phyloP scores from a whole-genome alignment of 2,329 filamentous ascomycete genomes.

The Colletotrichum paranaense region DNA sequence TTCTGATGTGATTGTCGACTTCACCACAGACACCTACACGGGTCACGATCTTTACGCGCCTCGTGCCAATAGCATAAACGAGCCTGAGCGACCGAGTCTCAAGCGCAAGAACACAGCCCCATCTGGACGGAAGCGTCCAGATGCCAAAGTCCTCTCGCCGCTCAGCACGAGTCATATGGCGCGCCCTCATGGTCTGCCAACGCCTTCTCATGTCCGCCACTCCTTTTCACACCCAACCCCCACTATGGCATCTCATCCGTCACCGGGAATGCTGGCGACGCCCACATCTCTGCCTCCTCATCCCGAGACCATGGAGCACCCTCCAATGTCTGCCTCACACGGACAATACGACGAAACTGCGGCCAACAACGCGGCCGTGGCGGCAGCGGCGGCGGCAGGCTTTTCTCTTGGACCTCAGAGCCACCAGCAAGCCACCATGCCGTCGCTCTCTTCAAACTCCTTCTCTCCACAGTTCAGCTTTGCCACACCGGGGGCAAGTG shows the following conservation, averaged over 20 bases:
- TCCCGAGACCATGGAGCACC: conserved; percentile 45
- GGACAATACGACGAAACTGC: conserved; percentile 48
- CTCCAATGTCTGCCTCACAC: conserved; percentile 46
- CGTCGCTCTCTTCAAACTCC: conserved; percentile 44
- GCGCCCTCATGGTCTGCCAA: conserved; percentile 42
- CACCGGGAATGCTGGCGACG: conserved; percentile 52
- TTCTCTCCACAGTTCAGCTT: conserved; percentile 59
- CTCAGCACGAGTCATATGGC: conserved; percentile 46
- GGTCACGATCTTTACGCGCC: conserved; percentile 61
- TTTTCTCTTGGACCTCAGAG: conserved; percentile 46
- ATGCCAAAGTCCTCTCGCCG: conserved; percentile 50
- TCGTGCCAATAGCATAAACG: conserved; percentile 44
- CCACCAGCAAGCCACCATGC: conserved; percentile 44
- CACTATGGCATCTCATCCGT: conserved; percentile 50
- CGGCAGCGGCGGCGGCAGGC: conserved; percentile 50
- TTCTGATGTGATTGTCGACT: conserved; percentile 72
- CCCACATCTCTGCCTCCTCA: conserved; percentile 50
- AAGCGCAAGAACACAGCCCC: conserved; percentile 62
- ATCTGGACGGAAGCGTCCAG: conserved; percentile 51
- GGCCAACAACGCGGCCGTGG: conserved; percentile 47
- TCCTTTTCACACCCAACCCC: conserved; percentile 47
- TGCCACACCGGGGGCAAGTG: conserved; percentile 43
- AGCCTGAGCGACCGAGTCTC: conserved; percentile 51
- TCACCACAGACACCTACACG: conserved; percentile 65
- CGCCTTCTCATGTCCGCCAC: conserved; percentile 49